Conservation (phyloP, 2,329 filamentous ascomycete genomes). For the Verticillium nubilum region DNA sequence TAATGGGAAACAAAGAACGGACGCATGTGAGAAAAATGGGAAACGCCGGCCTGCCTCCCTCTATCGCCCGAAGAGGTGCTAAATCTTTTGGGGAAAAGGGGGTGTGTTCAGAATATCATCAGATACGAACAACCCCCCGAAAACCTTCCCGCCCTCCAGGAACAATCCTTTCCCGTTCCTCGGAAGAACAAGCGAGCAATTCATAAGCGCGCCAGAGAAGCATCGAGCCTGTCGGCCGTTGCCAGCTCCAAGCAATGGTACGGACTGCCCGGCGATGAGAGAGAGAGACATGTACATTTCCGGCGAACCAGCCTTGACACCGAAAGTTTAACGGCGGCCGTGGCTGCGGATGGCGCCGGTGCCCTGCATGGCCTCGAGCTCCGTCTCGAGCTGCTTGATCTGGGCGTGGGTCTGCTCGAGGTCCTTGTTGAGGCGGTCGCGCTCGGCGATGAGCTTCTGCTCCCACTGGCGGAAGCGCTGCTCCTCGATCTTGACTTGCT, state of each 20-base stretch:
- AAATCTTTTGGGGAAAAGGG: neutral
- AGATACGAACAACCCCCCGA: neutral
- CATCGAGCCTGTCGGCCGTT: neutral
- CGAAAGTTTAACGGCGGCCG: slow-evolving; percentile 68
- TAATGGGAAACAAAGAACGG: slow-evolving; percentile 6
- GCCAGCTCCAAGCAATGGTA: slow-evolving; percentile 1
- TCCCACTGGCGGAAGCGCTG: slow-evolving; percentile 99
- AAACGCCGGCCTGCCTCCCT: slow-evolving; percentile 7
- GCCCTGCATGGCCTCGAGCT: slow-evolving; percentile 91
- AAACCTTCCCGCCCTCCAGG: neutral
- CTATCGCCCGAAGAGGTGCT: neutral
- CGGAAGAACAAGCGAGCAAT: neutral
- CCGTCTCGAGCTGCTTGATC: slow-evolving; percentile 86
- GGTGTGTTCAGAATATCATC: neutral
- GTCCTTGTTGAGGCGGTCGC: slow-evolving; percentile 99
- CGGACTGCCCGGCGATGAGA: slow-evolving; percentile 14
- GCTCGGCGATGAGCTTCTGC: slow-evolving; percentile 98
- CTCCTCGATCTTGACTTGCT: slow-evolving; percentile 99
- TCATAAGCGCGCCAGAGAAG: neutral
- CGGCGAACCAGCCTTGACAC: neutral
- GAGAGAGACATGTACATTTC: neutral
- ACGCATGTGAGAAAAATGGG: slow-evolving; percentile 12
- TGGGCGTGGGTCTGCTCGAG: slow-evolving; percentile 94
- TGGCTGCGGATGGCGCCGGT: slow-evolving; percentile 79
- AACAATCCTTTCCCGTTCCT: neutral